Base-by-base conservation (phyloP, 352 stramenopile species). In the Peronospora farinosa region DNA sequence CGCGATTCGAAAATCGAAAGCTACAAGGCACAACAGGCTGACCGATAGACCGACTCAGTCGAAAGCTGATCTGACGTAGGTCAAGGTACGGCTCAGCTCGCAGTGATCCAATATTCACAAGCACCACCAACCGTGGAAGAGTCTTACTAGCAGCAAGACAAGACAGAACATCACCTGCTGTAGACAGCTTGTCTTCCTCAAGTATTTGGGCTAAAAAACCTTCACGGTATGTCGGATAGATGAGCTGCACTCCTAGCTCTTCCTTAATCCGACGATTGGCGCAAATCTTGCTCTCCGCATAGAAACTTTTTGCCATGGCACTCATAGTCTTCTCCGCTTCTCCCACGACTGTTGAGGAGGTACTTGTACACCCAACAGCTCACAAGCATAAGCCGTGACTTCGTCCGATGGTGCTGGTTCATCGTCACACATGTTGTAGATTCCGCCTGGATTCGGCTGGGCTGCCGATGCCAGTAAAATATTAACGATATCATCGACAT, bases 361-460 rank as follows among this genome's bases (percentile, higher is more conserved):
- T 7, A 88, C 67, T 0, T 67, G 46, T 7, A 88, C 43, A 0
- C 67, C 67, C 44, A 94, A 44, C 11, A 95, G 47, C 44, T 89
- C 73, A 49, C 79, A 90, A 6, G 78, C 81, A 51, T 80, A 94
- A 0, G 79, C 75, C 8, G 72, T 86, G 10, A 95, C 86, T 47
- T 82, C 57, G 39, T 95, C 77, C 0, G 78, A 71, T 2, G 82
- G 86, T 8, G 86, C 84, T 2, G 89, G 89, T 46, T 89, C 75
- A 49, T 96, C 82, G 59, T 97, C 89, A 8, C 78, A 89, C 15
- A 96, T 67, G 47, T 97, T 97, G 69, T 93, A 95, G 47, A 96
- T 72, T 4, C 66, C 72, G 12, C 78, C 74, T 4, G 76, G 44
- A 27, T 78, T 81, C 1, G 86, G 84, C 8, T 51, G 58, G 0